Evolutionary conservation across 768 basidiomycete species (phyloP), one percentile per base, ranked within the genome.

Genomic region (Kwoniella dendrophila): DNA sequence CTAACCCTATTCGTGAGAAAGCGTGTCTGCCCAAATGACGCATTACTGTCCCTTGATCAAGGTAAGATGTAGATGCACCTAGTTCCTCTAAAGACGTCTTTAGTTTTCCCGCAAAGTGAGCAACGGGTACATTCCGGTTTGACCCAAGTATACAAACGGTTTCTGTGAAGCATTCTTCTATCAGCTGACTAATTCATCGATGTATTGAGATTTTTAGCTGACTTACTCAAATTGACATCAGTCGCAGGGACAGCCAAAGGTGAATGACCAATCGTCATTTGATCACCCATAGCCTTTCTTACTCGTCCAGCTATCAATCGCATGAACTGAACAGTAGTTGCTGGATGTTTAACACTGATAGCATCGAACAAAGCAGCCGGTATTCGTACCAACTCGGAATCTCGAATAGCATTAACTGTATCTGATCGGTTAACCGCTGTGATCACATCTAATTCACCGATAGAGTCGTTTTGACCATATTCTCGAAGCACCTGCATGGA

Each of bases 301-400:
- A 98, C 91, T 43, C 96, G 86, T 30, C 90, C 89, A 11, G 96
- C 96, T 64, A 99, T 97, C n/a, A 78, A 60, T 40, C 75, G 62
- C 44, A 79, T 60, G 67, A 80, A 78, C 27, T 79, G 77, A 24
- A 80, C 72, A 18, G 78, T 80, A 0, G 79, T 80, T 0, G 72
- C 76, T 1, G 79, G 79, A 57, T 80, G 79, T 45, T 72, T 67
- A 29, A 73, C 64, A 16, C 77, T 76, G 61, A 98, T 95, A 0
- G 96, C 96, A 77, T 98, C 98, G 83, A 98, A 99, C 10, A 99
- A 83, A 0, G 96, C 96, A 72, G 90, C 87, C 0, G 96, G 96
- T 90, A 99, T 96, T 29, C 95, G 83, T 29, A 95, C 95, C 12
- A 99, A 83, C 77, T 99, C 96, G 0, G 93, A 92, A 75, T 99